These are phyloP conservation scores for Laguncularia racemosa DNA, from an alignment of 345 rosid genomes.

Conservation along the genomic window DNA sequence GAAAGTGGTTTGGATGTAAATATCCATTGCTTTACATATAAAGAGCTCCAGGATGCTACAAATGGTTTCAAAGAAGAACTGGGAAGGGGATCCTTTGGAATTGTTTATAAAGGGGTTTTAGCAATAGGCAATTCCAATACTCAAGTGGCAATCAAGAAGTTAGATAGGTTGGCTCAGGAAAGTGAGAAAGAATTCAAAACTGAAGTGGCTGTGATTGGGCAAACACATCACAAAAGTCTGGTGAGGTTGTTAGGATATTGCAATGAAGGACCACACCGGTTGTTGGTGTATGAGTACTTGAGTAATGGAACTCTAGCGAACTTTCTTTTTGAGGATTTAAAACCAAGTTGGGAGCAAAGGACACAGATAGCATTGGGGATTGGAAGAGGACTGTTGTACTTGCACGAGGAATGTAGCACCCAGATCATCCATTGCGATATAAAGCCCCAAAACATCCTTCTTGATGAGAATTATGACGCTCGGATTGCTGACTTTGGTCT, in stretches of 20 bases:
- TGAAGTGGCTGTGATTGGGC: constrained; percentile 35
- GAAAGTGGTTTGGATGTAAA: constrained; percentile 13
- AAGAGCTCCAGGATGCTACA: constrained; percentile 20
- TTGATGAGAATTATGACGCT: constrained; percentile 28
- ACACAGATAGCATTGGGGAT: constrained; percentile 33
- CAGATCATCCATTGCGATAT: constrained; percentile 47
- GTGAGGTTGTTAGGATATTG: constrained; percentile 38
- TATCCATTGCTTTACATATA: constrained; percentile 11
- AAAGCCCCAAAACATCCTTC: constrained; percentile 42
- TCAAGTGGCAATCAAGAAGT: constrained; percentile 25
- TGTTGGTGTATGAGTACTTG: constrained; percentile 46
- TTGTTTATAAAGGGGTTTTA: constrained; percentile 21
- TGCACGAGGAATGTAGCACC: constrained; percentile 39
- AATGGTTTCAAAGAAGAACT: constrained; percentile 17
- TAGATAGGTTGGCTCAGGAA: constrained; percentile 25
- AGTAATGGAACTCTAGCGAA: constrained; percentile 30
- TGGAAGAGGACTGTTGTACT: constrained; percentile 37
- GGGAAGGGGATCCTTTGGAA: constrained; percentile 24
- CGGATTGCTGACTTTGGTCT: constrained; percentile 40
- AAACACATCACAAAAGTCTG: constrained; percentile 38
- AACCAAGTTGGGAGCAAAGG: constrained; percentile 30
- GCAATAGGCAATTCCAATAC: neutral
- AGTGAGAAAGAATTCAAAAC: constrained; percentile 40
- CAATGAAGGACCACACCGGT: constrained; percentile 28
- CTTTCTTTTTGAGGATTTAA: constrained; percentile 27